Evolutionary conservation across 306 rosid species (phyloP), one percentile per base, ranked within the genome.

Genomic region (Citrullus colocynthis): DNA sequence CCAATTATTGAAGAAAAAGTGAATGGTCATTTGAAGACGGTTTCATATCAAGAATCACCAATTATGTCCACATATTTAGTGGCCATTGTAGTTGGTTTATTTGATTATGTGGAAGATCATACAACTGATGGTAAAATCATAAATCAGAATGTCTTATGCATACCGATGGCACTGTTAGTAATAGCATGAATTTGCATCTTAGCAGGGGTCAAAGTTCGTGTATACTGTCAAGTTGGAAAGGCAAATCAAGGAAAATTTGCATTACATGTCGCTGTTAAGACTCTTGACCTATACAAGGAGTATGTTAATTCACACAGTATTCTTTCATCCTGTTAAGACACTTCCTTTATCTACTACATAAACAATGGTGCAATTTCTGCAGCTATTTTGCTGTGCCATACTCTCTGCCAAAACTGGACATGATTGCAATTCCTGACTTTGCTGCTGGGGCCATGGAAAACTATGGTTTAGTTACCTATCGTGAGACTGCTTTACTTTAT

Each of bases 381-480:
- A 95, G 98, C 49, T 95, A 92, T 87, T 95, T 95, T 84, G 93
- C 82, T 17, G 85, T 88, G 82, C 97, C 98, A 62, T 95, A 92
- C 84, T 21, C 96, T 65, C 82, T 95, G 56, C 98, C 98, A 52
- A 95, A 95, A 84, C 80, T 95, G 88, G 98, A 95, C 83, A 90
- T 95, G 98, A 75, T 91, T 81, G 97, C 98, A 20, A 92, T 95
- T 74, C 98, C 98, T 80, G 97, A 92, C 87, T 95, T 95, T 84
- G 90, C 98, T 83, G 90, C 93, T 85, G 97, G 97, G 51, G 98
- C 98, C 78, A 94, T 94, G 98, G 98, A 94, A 85, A 94, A 94
- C 80, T 94, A 94, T 87, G 98, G 98, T 74, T 85, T 94, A 81
- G 95, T 94, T 79, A 94, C 98, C 70, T 91, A 89, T 79, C 90